phyloP scores from a whole-genome alignment of 2,329 filamentous ascomycete species.

The Leptographium procerum region DNA sequence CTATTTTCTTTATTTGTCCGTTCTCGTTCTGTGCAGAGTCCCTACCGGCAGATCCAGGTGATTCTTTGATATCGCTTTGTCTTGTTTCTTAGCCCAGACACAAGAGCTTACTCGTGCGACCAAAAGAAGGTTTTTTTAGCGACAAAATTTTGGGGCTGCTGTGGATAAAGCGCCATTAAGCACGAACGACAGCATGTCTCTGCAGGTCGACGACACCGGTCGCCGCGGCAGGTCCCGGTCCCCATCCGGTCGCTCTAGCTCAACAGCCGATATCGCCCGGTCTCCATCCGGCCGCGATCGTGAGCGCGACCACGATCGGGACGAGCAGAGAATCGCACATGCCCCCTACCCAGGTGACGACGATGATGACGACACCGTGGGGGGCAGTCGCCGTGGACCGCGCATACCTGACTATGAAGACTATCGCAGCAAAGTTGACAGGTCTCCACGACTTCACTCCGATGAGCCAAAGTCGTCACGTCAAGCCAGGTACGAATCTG shows the following conservation, averaged over 20 bases:
- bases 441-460: constrained; percentile 1
- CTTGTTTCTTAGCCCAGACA: not conserved
- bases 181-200: constrained; percentile 34
- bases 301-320: constrained; percentile 20
- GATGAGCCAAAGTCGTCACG: constrained; percentile 23
- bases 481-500: constrained; percentile 24
- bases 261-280: constrained; percentile 12
- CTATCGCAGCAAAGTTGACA: constrained; percentile 16
- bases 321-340: constrained; percentile 21
- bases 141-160: not conserved
- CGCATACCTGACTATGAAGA: constrained; percentile 21
- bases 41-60: not conserved
- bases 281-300: constrained; percentile 14
- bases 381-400: constrained; percentile 18
- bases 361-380: constrained; percentile 17
- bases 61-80: not conserved
- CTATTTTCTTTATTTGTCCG: not conserved
- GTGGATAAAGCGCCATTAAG: not conserved
- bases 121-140: not conserved
- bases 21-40: too few relatives aligned
- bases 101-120: not conserved
- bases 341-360: constrained; percentile 32
- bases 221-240: constrained; percentile 38
- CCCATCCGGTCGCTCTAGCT: constrained; percentile 24
- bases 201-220: constrained; percentile 33